Conservation (phyloP, 2,329 filamentous ascomycete species). For the Trichoderma brevicompactum region DNA sequence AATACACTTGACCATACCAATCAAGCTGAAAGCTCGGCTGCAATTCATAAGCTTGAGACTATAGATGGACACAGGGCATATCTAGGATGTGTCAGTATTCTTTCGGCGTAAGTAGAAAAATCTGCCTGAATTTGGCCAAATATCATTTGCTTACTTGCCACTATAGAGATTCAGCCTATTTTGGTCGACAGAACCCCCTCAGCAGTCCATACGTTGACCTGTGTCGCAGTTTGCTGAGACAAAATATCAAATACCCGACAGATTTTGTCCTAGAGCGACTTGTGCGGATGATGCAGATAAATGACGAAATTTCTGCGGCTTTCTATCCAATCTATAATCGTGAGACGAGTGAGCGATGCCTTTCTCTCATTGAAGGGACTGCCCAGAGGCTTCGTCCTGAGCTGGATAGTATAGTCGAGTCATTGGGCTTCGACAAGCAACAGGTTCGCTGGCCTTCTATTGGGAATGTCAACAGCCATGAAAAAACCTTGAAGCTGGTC, state of each 20-base stretch:
- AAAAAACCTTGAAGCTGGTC: not conserved
- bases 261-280: slow-evolving; percentile 2
- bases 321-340: not conserved
- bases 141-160: not conserved
- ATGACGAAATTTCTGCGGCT: not conserved
- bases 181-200: not conserved
- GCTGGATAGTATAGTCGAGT: not conserved
- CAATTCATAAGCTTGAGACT: not conserved
- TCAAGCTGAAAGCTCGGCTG: not conserved
- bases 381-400: not conserved
- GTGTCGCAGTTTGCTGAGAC: not conserved
- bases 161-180: not conserved
- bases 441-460: slow-evolving; percentile 3
- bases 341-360: too few species aligned
- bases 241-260: not conserved
- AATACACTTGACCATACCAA: not conserved
- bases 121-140: too few species aligned
- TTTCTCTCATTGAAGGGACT: not conserved
- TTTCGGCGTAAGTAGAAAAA: not conserved
- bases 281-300: not conserved
- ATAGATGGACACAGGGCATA: not conserved
- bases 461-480: not conserved
- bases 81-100: not conserved
- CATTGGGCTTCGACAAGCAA: not conserved
- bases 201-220: not conserved